Conservation (phyloP, 2,329 filamentous ascomycete species). For the Cordyceps farinosa region DNA sequence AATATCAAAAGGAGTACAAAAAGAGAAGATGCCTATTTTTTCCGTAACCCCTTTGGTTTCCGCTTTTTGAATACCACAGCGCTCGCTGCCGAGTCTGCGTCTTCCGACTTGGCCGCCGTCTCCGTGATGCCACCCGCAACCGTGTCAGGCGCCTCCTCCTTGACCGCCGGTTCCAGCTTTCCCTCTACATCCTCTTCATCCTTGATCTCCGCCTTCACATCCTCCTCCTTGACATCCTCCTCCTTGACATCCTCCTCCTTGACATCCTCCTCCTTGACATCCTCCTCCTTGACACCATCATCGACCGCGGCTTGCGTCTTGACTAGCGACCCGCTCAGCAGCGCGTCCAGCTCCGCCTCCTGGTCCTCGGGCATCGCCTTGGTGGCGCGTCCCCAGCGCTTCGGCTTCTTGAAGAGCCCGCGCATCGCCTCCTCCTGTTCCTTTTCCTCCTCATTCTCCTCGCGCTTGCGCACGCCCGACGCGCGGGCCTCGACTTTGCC, state of each 20-base stretch:
- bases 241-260: slow-evolving; percentile 27
- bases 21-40: slow-evolving; percentile 4
- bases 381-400: slow-evolving; percentile 51
- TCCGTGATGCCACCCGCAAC: slow-evolving; percentile 20
- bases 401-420: slow-evolving; percentile 57
- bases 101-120: slow-evolving; percentile 38
- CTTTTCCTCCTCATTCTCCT: slow-evolving; percentile 55
- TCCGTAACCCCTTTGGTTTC: slow-evolving; percentile 62
- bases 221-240: slow-evolving; percentile 23
- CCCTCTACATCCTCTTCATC: slow-evolving; percentile 19
- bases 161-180: slow-evolving; percentile 31
- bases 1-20: not conserved
- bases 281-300: slow-evolving; percentile 12
- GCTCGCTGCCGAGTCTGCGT: slow-evolving; percentile 32
- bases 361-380: slow-evolving; percentile 46
- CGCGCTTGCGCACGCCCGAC: slow-evolving; percentile 60
- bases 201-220: slow-evolving; percentile 25
- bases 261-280: slow-evolving; percentile 30
- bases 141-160: slow-evolving; percentile 37
- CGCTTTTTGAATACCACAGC: slow-evolving; percentile 75
- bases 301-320: slow-evolving; percentile 23
- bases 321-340: slow-evolving; percentile 43
- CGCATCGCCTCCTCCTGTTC: slow-evolving; percentile 59
- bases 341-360: slow-evolving; percentile 58
- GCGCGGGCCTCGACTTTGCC: slow-evolving; percentile 45